A percentile compares a stretch with the other conserved stretches of the same genome.
Evolutionary conservation across 768 basidiomycete species (phyloP).

Genomic region (Amanita exitialis): DNA sequence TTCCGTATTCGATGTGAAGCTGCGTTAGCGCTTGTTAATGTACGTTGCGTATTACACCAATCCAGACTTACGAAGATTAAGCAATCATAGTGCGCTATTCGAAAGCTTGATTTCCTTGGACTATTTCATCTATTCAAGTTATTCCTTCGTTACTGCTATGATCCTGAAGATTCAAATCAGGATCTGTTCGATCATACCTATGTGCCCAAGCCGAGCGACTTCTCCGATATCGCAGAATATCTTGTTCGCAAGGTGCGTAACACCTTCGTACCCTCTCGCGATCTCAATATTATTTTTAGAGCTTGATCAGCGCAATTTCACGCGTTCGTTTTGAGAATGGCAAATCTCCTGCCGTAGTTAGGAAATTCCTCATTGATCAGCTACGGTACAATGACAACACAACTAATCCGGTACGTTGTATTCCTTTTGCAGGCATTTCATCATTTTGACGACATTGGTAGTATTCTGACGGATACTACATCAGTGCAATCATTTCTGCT

Average conservation of each 20-base stretch:
- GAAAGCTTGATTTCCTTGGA: conserved; percentile 77
- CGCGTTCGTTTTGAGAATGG: conserved; percentile 81
- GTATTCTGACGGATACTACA: conserved; percentile 90
- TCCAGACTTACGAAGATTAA: conserved; percentile 6
- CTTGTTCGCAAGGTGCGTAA: conserved; percentile 81
- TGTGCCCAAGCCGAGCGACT: conserved; percentile 94
- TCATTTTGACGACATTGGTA: conserved; percentile 18
- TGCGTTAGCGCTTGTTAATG: conserved; percentile 71
- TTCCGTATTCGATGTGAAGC: conserved; percentile 95
- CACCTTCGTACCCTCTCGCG: background rate
- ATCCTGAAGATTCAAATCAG: conserved; percentile 71
- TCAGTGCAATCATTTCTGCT: conserved; percentile 77
- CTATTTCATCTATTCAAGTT: conserved; percentile 95
- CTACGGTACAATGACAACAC: conserved; percentile 96
- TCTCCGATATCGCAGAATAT: conserved; percentile 85
- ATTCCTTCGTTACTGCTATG: conserved; percentile 84
- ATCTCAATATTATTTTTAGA: conserved; percentile 28
- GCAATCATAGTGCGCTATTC: conserved; percentile 64
- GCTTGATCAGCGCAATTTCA: conserved; percentile 73
- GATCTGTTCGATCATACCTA: conserved; percentile 82
- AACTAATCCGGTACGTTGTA: conserved; percentile 60
- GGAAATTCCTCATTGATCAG: conserved; percentile 84
- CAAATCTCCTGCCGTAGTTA: conserved; percentile 77
- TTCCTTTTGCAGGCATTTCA: background rate
- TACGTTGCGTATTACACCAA: conserved; percentile 27